Conservation (phyloP, 2,329 filamentous ascomycete species). For the Verticillium isaacii region DNA sequence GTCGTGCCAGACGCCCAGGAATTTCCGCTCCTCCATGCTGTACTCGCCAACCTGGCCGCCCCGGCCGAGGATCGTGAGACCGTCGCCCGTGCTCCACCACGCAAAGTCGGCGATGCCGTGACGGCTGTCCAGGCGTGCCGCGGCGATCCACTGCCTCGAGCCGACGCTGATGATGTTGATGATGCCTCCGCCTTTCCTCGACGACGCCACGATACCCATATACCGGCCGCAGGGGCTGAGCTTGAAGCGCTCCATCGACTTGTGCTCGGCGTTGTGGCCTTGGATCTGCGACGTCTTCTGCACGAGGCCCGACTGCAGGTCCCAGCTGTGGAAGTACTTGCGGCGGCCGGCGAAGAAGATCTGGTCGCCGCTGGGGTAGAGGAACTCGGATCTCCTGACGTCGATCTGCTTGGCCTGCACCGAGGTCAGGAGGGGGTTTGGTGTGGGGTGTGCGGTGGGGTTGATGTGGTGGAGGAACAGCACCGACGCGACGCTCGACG, state of each 20-base stretch:
- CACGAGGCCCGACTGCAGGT: conserved; percentile 74
- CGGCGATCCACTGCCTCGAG: conserved; percentile 83
- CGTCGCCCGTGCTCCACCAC: conserved; percentile 85
- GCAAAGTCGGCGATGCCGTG: conserved; percentile 85
- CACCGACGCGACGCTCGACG: conserved; percentile 79
- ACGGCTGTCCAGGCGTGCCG: conserved; percentile 74
- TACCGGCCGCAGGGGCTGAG: conserved; percentile 82
- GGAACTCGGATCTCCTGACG: conserved; percentile 79
- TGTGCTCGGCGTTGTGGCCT: conserved; percentile 76
- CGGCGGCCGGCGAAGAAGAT: conserved; percentile 87
- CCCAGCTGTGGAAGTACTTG: conserved; percentile 92
- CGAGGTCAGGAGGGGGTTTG: conserved; percentile 86
- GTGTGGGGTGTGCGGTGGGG: conserved; percentile 66
- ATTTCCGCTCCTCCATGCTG: conserved; percentile 61
- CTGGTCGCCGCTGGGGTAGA: conserved; percentile 65
- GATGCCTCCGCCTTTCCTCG: conserved; percentile 79
- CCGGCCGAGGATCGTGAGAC: conserved; percentile 76
- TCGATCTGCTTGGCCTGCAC: conserved; percentile 81
- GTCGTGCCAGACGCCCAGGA: conserved; percentile 81
- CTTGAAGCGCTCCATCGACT: conserved; percentile 86
- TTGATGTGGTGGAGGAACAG: conserved; percentile 87
- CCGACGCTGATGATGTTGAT: conserved; percentile 78
- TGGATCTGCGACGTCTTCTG: conserved; percentile 76
- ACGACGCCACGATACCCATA: conserved; percentile 76
- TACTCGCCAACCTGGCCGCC: conserved; percentile 91